A percentile compares a stretch with the other conserved stretches of the same genome.
Conservation (phyloP, 192 early-diverging fungal species). For the Mortierella claussenii region DNA sequence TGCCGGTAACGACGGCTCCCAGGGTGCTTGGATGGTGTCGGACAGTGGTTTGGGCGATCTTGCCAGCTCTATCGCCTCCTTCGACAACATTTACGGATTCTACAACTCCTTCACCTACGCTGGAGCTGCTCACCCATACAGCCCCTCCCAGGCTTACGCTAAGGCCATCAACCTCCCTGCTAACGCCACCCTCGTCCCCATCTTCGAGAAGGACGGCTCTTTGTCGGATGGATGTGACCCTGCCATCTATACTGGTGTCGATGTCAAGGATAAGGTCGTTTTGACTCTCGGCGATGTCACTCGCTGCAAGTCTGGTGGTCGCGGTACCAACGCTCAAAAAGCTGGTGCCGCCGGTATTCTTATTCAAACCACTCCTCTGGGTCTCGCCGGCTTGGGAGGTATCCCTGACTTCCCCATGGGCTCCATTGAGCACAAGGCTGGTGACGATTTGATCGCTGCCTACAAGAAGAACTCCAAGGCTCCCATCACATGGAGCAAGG, state of each 20-base stretch:
- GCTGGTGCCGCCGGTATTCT: constrained; percentile 25
- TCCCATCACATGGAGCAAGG: constrained; percentile 15
- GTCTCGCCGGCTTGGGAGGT: constrained; percentile 30
- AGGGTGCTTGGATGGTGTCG: too few species aligned
- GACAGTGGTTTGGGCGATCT: constrained; percentile 63
- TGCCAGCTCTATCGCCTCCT: constrained; percentile 53
- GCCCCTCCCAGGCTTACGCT: neutral
- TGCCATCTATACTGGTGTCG: neutral
- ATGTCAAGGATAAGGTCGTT: constrained; percentile 51
- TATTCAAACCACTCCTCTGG: constrained; percentile 32
- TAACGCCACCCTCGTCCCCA: constrained; percentile 22
- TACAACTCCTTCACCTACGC: constrained; percentile 11
- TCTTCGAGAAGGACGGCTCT: constrained; percentile 18
- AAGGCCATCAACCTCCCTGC: constrained; percentile 55
- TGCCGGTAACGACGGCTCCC: too few species aligned
- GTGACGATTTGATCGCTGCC: constrained; percentile 38
- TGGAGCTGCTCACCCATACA: constrained; percentile 2
- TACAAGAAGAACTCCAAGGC: constrained; percentile 26
- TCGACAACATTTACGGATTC: constrained; percentile 15
- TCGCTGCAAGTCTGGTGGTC: too few species aligned
- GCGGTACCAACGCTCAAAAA: constrained; percentile 34
- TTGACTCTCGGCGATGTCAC: constrained; percentile 59
- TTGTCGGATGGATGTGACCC: constrained; percentile 28
- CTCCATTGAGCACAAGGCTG: constrained; percentile 41
- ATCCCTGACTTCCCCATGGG: constrained; percentile 33